Base-by-base conservation (phyloP, 2,329 filamentous ascomycete species). In the Pestalotiopsis sp. region DNA sequence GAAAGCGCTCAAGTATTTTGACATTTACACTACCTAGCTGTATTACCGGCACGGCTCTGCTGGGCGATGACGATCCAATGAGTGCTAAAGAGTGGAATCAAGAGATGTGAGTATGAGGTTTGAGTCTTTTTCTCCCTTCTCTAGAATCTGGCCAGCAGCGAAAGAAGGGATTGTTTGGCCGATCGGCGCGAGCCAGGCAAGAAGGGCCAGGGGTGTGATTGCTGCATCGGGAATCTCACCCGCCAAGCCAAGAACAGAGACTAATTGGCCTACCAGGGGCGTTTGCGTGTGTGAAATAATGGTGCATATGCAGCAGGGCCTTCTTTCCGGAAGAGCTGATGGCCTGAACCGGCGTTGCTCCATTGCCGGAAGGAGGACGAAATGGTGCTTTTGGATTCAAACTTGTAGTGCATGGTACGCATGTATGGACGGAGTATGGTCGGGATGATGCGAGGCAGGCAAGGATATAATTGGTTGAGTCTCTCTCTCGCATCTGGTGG, bases 161-260 rank as follows among this genome's bases (percentile, higher is more conserved):
- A 9, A 23, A 23, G 45, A 52, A n/a, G 45, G 45, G 7, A 52
- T 52, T 20, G 45, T 52, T 52, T 17, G 45, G 20, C 45, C 45
- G 45, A 52, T 52, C 45, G 36, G 59, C 31, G 36, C 27, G 17
- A 59, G 56, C n/a, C 20, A 17, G 12, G 9, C 14, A 14, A 25
- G 17, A 9, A 20, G 45, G 17, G 14, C 23, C 57, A 59, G 57
- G 23, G 27, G 41, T 45, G 25, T 20, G 27, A 23, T 45, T 66
- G 27, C 63, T 45, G 14, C 25, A 57, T 56, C 23, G 25, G 49
- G 63, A 36, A 49, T 57, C 36, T 66, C 49, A 56, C 63, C 63
- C 63, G 63, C 49, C 36, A 25, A 31, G 31, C 63, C 57, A 66
- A 45, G 17, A 14, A 45, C 17, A 52, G 20, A 20, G 23, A 36